phyloP scores from a whole-genome alignment of 2,329 filamentous ascomycete species.

The Fusarium nanum region DNA sequence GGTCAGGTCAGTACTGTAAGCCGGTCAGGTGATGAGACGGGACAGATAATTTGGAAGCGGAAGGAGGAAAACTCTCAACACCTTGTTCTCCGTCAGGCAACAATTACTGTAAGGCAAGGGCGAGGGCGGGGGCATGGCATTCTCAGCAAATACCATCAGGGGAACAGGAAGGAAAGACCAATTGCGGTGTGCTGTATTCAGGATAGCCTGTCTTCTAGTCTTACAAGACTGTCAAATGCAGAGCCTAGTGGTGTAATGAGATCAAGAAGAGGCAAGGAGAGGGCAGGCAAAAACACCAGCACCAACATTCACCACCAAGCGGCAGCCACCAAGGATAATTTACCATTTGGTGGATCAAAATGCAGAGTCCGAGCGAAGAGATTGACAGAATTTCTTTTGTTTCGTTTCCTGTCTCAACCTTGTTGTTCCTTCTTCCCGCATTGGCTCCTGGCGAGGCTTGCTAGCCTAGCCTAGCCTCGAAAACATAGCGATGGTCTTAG shows the following conservation, averaged over 20 bases:
- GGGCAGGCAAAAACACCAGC: constrained; percentile 5
- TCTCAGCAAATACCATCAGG: constrained; percentile 31
- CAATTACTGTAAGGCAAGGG: background rate
- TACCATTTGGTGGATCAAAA: background rate
- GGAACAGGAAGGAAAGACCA: constrained; percentile 5
- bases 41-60: background rate
- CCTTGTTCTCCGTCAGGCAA: background rate
- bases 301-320: background rate
- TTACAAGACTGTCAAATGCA: constrained; percentile 1
- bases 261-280: background rate
- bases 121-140: constrained; percentile 26
- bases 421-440: constrained; percentile 19
- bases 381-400: constrained; percentile 17
- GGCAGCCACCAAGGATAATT: background rate
- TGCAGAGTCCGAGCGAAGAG: background rate
- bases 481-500: constrained; percentile 20
- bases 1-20: background rate
- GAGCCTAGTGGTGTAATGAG: constrained; percentile 3
- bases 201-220: constrained; percentile 26
- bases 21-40: constrained; percentile 6
- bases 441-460: constrained; percentile 28
- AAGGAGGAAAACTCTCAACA: background rate
- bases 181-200: constrained; percentile 27
- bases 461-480: constrained; percentile 29
- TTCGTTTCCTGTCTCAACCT: constrained; percentile 35